phyloP scores from a whole-genome alignment of 106 monocot genomes.

The Apostasia ramifera region DNA sequence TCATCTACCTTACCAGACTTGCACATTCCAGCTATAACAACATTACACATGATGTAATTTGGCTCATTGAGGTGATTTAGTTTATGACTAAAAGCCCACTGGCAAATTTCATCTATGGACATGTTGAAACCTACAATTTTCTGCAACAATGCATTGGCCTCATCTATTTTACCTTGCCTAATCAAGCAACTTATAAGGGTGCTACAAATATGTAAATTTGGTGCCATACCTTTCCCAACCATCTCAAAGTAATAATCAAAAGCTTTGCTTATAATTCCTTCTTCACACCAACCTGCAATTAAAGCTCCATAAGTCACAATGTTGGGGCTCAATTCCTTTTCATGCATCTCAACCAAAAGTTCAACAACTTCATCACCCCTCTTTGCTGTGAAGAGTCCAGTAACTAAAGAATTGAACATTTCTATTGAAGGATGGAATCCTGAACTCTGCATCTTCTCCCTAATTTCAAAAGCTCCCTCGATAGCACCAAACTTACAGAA shows the following conservation, averaged over 20 bases:
- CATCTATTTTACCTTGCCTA: slow-evolving; percentile 57
- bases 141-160: slow-evolving; percentile 70
- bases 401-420: slow-evolving; percentile 74
- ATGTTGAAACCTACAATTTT: slow-evolving; percentile 45
- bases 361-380: slow-evolving; percentile 27
- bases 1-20: slow-evolving; percentile 48
- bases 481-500: slow-evolving; percentile 69
- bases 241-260: slow-evolving; percentile 63
- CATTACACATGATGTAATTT: slow-evolving; percentile 64
- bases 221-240: slow-evolving; percentile 35
- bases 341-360: slow-evolving; percentile 44
- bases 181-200: slow-evolving; percentile 62
- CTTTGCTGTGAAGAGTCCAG: slow-evolving; percentile 50
- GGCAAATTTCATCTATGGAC: slow-evolving; percentile 15
- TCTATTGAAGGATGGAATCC: slow-evolving; percentile 67
- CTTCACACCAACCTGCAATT: slow-evolving; percentile 80
- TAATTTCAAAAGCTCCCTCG: slow-evolving; percentile 48
- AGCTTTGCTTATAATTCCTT: slow-evolving; percentile 55
- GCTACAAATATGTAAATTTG: slow-evolving; percentile 69
- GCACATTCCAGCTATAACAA: slow-evolving; percentile 67
- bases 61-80: slow-evolving; percentile 17
- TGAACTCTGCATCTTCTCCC: slow-evolving; percentile 46
- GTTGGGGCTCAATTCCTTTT: slow-evolving; percentile 42
- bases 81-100: not conserved
- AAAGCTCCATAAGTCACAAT: slow-evolving; percentile 75